These are phyloP conservation scores for Lachnellula hyalina DNA, from an alignment of 2,329 filamentous ascomycete genomes.

Conservation along the genomic window DNA sequence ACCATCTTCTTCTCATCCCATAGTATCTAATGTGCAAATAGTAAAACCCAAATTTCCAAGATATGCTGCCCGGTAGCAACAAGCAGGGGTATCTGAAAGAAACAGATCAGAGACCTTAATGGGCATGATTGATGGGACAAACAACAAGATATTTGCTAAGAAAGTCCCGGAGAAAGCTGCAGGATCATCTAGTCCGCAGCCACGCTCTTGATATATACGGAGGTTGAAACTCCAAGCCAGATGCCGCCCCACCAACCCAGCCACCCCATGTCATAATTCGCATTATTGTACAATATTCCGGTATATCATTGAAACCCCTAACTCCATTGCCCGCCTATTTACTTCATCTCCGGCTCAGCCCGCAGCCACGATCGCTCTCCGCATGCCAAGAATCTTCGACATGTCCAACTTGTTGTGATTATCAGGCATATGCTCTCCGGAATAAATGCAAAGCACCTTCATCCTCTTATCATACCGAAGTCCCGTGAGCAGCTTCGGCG, in stretches of 20 bases:
- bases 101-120: too few relatives aligned
- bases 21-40: too few relatives aligned
- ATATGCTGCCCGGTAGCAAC: too few relatives aligned
- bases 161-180: too few relatives aligned
- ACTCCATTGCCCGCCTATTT: background rate
- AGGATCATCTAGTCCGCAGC: too few relatives aligned
- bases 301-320: background rate
- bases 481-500: conserved; percentile 84
- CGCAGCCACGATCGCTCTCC: conserved; percentile 24
- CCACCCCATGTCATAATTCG: background rate
- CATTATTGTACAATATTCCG: background rate
- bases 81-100: too few relatives aligned
- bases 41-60: too few relatives aligned
- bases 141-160: too few relatives aligned
- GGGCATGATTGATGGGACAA: too few relatives aligned
- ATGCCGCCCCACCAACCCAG: background rate
- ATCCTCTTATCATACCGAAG: conserved; percentile 85
- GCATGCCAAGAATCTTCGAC: conserved; percentile 24
- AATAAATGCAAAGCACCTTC: conserved; percentile 90
- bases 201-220: too few relatives aligned
- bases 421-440: conserved; percentile 67
- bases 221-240: background rate
- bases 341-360: background rate
- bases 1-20: conserved; percentile 4
- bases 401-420: conserved; percentile 35